Evolutionary conservation across 2,329 filamentous ascomycete species (phyloP).

Genomic region (Sclerotinia glacialis): DNA sequence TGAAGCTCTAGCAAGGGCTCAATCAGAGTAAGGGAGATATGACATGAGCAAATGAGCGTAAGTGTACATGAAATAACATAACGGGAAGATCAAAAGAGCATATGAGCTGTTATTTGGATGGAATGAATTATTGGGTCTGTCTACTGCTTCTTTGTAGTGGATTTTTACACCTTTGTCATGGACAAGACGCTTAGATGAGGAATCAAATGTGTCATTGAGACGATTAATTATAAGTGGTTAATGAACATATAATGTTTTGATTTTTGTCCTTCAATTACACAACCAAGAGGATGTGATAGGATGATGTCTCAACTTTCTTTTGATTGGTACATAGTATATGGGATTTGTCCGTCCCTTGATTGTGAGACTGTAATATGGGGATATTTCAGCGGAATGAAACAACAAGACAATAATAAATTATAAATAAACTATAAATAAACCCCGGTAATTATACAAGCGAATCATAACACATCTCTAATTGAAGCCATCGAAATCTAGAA

Average conservation of each 20-base stretch:
- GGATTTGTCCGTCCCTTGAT: neutral
- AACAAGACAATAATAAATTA: neutral
- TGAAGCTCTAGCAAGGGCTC: conserved; percentile 78
- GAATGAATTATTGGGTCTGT: conserved; percentile 6
- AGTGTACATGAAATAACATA: conserved; percentile 15
- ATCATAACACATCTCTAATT: neutral
- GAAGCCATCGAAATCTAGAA: neutral
- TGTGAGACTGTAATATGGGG: neutral
- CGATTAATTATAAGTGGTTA: neutral
- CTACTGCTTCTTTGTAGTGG: neutral
- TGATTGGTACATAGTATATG: neutral
- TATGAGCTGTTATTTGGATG: conserved; percentile 16
- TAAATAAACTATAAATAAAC: neutral
- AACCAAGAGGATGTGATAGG: neutral
- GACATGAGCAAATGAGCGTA: neutral
- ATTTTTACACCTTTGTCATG: conserved; percentile 3
- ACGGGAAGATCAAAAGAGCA: neutral
- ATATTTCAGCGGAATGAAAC: neutral
- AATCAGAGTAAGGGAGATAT: conserved; percentile 31
- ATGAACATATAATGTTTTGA: neutral
- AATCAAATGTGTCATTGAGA: neutral
- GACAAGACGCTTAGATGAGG: conserved; percentile 1
- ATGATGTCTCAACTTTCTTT: neutral
- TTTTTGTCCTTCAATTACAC: neutral
- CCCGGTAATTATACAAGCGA: neutral